Conservation (phyloP, 306 rosid genomes). For the Cicer chorassanicum region DNA sequence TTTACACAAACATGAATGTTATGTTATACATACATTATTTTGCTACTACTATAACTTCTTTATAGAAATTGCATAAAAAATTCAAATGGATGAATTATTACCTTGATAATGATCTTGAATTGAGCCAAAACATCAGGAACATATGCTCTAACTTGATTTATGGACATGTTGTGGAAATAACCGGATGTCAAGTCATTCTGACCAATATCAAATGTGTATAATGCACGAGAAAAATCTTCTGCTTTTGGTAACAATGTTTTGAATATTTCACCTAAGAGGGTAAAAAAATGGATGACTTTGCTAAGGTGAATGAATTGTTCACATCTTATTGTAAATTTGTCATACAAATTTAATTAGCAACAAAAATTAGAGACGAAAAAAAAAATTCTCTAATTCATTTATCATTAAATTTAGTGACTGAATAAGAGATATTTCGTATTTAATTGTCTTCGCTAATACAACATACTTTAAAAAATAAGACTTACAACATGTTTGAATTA, state of each 20-base stretch:
- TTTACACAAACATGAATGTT: constrained; percentile 15
- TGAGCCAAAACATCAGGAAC: constrained; percentile 58
- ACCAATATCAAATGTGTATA: constrained; percentile 81
- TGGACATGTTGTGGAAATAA: constrained; percentile 66
- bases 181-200: constrained; percentile 79
- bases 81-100: constrained; percentile 27
- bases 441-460: too few species aligned
- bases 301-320: not conserved
- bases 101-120: constrained; percentile 51
- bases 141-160: constrained; percentile 57
- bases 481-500: too few species aligned
- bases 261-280: constrained; percentile 53
- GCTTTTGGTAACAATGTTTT: constrained; percentile 59
- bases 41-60: not conserved
- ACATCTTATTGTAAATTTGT: not conserved
- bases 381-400: too few species aligned
- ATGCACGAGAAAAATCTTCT: constrained; percentile 56
- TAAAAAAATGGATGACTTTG: not conserved
- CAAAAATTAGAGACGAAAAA: not conserved
- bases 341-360: not conserved
- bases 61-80: constrained; percentile 1
- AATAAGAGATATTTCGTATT: too few species aligned
- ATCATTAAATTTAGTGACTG: too few species aligned
- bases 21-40: not conserved
- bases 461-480: too few species aligned